Evolutionary conservation across 179 eudicot species (phyloP), one percentile per base, ranked within the genome.

Genomic region (Spinacia oleracea): DNA sequence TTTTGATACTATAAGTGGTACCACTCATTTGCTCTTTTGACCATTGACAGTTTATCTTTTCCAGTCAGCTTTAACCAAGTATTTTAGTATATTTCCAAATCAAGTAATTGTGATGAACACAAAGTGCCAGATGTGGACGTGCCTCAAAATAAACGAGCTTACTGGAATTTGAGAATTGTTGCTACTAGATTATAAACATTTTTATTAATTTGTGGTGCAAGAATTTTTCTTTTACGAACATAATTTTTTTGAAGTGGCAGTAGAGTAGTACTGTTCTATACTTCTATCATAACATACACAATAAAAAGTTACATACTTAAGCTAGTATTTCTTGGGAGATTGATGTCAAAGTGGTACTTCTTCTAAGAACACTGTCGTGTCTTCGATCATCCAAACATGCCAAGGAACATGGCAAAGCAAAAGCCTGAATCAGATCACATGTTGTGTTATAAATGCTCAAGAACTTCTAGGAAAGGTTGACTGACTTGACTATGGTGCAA

Each of bases 1-100:
- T 83, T 96, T 96, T 69, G 97, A 93, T 71, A 96, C 99, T 64
- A 96, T 96, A 77, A 96, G 98, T 79, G 99, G 99, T 96, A 89
- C 70, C 38, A 58, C 34, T 64, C 80, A 35, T 20, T 73, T 67
- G 21, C 77, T 46, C 53, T 78, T 72, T 58, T 73, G 72, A 53
- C 34, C 18, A 38, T 25, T 66, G 29, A 67, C 32, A 18, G 29
- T 73, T 67, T 68, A 42, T 38, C 56, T 58, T 21, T 66, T 50
- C 20, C 20, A n/a, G 1, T 40, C 16, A 62, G 74, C 45, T 32
- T 67, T 16, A 48, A 48, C 11, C 18, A 63, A 34, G 8, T 43
- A 45, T 48, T 42, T 73, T 60, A 50, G 32, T 25, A 29, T 73
- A 11, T 73, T 1, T 12, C 1, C 15, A 68, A 23, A 60, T 56